phyloP scores from a whole-genome alignment of 2,329 filamentous ascomycete species.

The Dactylellina parvicollis region DNA sequence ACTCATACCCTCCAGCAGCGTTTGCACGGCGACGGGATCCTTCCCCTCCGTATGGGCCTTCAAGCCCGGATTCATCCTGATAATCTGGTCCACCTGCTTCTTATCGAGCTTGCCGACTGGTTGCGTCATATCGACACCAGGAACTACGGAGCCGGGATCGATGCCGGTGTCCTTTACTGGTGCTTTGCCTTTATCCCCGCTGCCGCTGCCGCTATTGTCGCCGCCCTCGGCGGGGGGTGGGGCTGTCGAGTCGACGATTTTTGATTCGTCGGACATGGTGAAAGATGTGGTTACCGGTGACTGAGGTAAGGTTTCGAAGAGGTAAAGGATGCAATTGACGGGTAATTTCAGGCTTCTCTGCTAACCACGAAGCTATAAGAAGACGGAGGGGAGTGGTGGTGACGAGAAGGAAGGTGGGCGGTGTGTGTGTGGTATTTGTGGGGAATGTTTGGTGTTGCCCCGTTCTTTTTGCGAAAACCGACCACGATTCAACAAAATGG shows the following conservation, averaged over 20 bases:
- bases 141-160: slow-evolving; percentile 55
- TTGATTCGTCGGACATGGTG: slow-evolving; percentile 71
- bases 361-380: neutral
- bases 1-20: slow-evolving; percentile 66
- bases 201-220: slow-evolving; percentile 66
- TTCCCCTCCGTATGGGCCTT: slow-evolving; percentile 78
- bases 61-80: slow-evolving; percentile 70
- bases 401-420: neutral
- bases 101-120: slow-evolving; percentile 51
- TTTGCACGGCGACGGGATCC: slow-evolving; percentile 69
- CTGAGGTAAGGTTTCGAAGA: neutral
- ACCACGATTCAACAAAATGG: slow-evolving; percentile 42
- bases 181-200: slow-evolving; percentile 65
- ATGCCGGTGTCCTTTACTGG: slow-evolving; percentile 59
- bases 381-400: neutral
- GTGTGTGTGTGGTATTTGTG: slow-evolving; percentile 50
- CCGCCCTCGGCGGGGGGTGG: slow-evolving; percentile 64
- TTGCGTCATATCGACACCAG: slow-evolving; percentile 54
- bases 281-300: slow-evolving; percentile 53
- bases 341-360: neutral
- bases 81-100: slow-evolving; percentile 59
- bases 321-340: neutral
- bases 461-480: slow-evolving; percentile 5
- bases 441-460: slow-evolving; percentile 31
- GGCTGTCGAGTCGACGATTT: slow-evolving; percentile 65